phyloP scores from a whole-genome alignment of 1,284 basidiomycete genomes.

The Testicularia cyperi region DNA sequence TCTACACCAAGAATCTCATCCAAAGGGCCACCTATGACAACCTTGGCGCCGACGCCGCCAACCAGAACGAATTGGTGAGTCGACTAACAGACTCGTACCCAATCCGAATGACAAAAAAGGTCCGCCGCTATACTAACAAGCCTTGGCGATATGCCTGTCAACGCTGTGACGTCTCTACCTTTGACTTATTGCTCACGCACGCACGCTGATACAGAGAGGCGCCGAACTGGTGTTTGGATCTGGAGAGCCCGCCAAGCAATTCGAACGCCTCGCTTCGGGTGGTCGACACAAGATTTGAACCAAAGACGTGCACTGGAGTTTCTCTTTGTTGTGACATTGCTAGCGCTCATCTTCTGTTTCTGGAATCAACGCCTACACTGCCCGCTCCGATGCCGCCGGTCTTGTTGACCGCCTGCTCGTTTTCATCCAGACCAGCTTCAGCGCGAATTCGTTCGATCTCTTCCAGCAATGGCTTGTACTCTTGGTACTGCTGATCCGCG shows the following conservation, averaged over 20 bases:
- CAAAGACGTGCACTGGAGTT: too few species aligned
- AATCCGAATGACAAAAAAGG: not conserved
- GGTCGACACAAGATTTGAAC: slow-evolving; percentile 42
- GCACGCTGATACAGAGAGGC: slow-evolving; percentile 19
- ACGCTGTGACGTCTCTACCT: too few species aligned
- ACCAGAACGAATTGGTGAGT: slow-evolving; percentile 42
- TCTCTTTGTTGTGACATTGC: too few species aligned
- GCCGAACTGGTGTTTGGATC: slow-evolving; percentile 38
- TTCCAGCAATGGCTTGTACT: slow-evolving; percentile 56
- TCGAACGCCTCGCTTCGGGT: slow-evolving; percentile 30
- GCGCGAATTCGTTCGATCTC: slow-evolving; percentile 77
- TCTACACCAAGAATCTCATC: slow-evolving; percentile 44
- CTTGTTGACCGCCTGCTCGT: slow-evolving; percentile 65
- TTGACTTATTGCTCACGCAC: too few species aligned
- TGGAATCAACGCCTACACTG: slow-evolving; percentile 35
- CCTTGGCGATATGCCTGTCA: not conserved
- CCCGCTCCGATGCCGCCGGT: slow-evolving; percentile 33
- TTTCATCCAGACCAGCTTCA: slow-evolving; percentile 82
- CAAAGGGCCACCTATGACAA: slow-evolving; percentile 35
- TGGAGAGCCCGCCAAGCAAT: slow-evolving; percentile 27
- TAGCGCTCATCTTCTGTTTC: slow-evolving; percentile 37
- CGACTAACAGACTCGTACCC: too few species aligned
- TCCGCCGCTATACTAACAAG: not conserved
- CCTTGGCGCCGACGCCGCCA: slow-evolving; percentile 19
- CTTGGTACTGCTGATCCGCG: slow-evolving; percentile 50